Evolutionary conservation across 257 asterid genomes (phyloP), one percentile per base, ranked within the genome.

Genomic region (Knoxia roxburghii): DNA sequence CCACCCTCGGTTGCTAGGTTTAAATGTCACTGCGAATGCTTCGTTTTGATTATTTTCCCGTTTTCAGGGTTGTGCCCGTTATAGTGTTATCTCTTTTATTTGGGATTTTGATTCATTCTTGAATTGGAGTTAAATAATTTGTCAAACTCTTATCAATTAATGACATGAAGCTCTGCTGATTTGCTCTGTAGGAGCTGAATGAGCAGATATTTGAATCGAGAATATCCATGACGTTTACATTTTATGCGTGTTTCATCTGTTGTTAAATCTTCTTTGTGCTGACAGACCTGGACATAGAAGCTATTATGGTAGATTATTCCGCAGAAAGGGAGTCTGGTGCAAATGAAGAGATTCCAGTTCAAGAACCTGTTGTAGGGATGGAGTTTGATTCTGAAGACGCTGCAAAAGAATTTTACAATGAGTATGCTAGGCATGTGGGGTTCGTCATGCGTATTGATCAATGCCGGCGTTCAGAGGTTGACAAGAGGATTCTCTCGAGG

Each of bases 371-470:
- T 60, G 71, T 79, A 17, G 85, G 89, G 8, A 81, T 84, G 87
- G 82, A 75, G 82, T 84, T 84, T 12, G 79, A 78, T 18, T 77
- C 84, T 4, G 82, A 82, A 75, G 80, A 82, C 56, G 79, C 73
- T 58, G 84, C 85, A 35, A 77, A 78, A 78, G 82, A 72, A 32
- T 84, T 77, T 72, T 81, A 84, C 49, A 73, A 71, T 70, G 73
- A 75, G 21, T 80, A 80, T 67, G 87, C 87, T 21, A 76, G 73
- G 75, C 68, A 48, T 64, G 49, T 64, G n/a, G 90, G 87, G 29
- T 82, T 84, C 75, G 55, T 77, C 40, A 74, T 82, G 70, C 84
- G 89, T 15, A 79, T 82, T 55, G 85, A 84, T 53, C 80, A 82
- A 54, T 84, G 84, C 54, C 81, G 82, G 43, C 80, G 81, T 57